Evolutionary conservation across 2,329 filamentous ascomycete genomes (phyloP), one percentile per base, ranked within the genome.

Genomic region (Cytospora leucostoma): DNA sequence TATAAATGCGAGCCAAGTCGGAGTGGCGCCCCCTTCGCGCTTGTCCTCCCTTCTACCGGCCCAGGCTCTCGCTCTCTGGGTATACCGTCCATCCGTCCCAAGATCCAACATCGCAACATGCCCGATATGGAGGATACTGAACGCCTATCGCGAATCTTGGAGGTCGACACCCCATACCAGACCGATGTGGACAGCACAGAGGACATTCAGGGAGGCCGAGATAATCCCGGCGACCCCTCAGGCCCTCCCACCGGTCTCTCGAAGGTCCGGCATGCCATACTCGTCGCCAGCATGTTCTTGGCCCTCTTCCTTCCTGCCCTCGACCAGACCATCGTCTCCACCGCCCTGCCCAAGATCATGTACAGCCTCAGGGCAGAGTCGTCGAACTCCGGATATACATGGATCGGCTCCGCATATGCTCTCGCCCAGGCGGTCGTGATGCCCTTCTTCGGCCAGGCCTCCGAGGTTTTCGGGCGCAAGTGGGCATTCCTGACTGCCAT

Each of bases 301-400:
- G 61, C 61, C 3, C 61, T 63, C n/a, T 63, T 63, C 51, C 61
- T 63, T 10, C 56, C 61, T 3, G 61, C 61, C 6, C 51, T 63
- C 35, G 61, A 63, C 61, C 61, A 63, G 56, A 63, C 61, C n/a
- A 63, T 63, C 56, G 56, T 63, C 4, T 63, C 61, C 0, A 63
- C 61, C 0, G 61, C 61, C 10, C 56, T 63, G 7, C 61, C 61
- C 1, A 59, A 59, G 2, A 63, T 63, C 47, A 60, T 63, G 61
- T 35, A 12, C 38, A 63, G 61, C 56, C 51, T 63, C 8, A 51
- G 56, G 15, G 50, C 44, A 4, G 19, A n/a, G n/a, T 59, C 56
- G 7, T 63, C 61, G 13, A 58, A 63, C 56, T 59, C 61, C 1
- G 61, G 56, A 2, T 63, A 63, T 33, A 63, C 61, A 27, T 63